Percentiles rank a stretch among this genome's conserved stretches.
Conservation (phyloP, 805 yeast genomes). For the Barnettozyma salicaria region DNA sequence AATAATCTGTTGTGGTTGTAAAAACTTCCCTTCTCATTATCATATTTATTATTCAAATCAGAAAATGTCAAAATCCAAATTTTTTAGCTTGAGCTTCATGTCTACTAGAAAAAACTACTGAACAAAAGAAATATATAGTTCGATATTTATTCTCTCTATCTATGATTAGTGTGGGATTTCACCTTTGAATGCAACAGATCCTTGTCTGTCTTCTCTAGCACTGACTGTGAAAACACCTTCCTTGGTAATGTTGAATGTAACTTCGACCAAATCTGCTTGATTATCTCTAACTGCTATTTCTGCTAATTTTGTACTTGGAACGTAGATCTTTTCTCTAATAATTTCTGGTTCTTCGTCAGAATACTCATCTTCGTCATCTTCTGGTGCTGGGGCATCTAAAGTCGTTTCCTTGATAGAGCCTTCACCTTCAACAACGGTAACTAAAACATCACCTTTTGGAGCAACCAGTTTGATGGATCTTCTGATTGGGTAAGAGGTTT, state of each 20-base stretch:
- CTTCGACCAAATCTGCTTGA: conserved; percentile 62
- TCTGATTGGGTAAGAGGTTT: conserved; percentile 89
- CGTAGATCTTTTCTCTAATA: conserved; percentile 65
- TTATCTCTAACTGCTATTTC: conserved; percentile 71
- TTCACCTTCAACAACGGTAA: conserved; percentile 81
- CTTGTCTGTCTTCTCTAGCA: conserved; percentile 59
- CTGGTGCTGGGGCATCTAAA: conserved; percentile 55
- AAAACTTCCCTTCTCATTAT: no score
- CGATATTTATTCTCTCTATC: no score
- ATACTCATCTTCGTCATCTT: conserved; percentile 46
- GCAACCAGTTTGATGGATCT: conserved; percentile 62
- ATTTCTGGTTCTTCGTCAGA: conserved; percentile 89
- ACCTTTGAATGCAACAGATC: conserved; percentile 50
- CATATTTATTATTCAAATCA: no score
- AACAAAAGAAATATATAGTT: no score
- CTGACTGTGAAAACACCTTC: conserved; percentile 54
- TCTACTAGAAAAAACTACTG: no score
- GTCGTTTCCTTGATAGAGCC: conserved; percentile 77
- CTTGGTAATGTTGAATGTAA: conserved; percentile 47
- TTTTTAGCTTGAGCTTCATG: no score
- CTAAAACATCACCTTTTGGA: conserved; percentile 51
- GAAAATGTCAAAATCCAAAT: no score
- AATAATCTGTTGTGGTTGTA: no score
- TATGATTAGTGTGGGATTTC: conserved; percentile 28
- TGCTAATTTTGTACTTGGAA: conserved; percentile 69